Base-by-base conservation (phyloP, 805 yeast genomes). In the Candida insectalens region DNA sequence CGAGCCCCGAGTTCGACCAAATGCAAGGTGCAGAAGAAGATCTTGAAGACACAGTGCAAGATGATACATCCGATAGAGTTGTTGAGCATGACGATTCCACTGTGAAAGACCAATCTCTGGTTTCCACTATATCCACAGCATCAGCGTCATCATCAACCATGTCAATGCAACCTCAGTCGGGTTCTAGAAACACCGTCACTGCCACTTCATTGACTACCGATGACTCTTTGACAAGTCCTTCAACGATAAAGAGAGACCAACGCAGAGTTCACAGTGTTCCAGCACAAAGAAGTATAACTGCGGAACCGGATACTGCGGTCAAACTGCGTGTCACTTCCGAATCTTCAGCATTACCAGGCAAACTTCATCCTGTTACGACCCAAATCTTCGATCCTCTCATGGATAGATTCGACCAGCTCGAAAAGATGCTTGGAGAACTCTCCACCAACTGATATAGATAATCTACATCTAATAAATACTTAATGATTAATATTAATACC, bases 311-410 rank as follows among this genome's bases (percentile, higher is more conserved):
- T 27, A 27, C 7, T 13, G 29, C 9, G 17, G 5, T 19, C 15
- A 7, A n/a, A 6, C n/a, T n/a, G n/a, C n/a, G n/a, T 21, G 7
- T 6, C 8, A 25, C 14, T 14, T 25, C 27, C 6, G 27, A 14
- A 6, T 25, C 27, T 25, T 9, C 27, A 17, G 27, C 28, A 5
- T 21, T 21, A 14, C 13, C 35, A 7, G 37, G 29, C 3, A 35
- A 36, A 12, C 30, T 60, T 19, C 73, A 68, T 43, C 70, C 73
- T 3, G 53, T 59, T 4, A 70, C 77, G 6, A 67, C 65, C 30
- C 67, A 65, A 16, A 60, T 76, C 50, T 78, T 76, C 52, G 59
- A 68, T 44, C 82, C 83, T 2, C 61, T 79, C 6, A 59, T 77
- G 32, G 63, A 64, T 17, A 69, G 68, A 42, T 56, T 69, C n/a